Evolutionary conservation across 345 rosid genomes (phyloP).

Genomic region (Euphorbia tirucalli): DNA sequence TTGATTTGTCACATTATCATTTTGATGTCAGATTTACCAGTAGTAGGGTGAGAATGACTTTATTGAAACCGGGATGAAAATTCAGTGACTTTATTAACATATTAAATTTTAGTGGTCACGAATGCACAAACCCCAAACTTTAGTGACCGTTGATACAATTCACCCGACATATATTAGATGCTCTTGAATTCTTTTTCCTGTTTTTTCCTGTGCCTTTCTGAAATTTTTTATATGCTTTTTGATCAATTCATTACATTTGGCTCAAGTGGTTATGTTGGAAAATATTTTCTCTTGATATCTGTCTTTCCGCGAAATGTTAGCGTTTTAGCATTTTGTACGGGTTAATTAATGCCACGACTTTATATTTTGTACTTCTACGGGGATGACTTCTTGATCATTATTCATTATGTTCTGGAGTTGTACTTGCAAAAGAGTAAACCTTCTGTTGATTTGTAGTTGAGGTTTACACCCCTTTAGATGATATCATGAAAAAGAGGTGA

Average conservation of each 20-base stretch:
- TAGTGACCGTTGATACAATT: too few relatives aligned
- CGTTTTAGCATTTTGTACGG: neutral
- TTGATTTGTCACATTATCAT: too few relatives aligned
- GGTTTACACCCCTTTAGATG: neutral
- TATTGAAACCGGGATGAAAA: too few relatives aligned
- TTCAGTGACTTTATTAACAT: too few relatives aligned
- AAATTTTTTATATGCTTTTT: neutral
- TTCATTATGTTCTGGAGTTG: neutral
- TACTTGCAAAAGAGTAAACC: neutral
- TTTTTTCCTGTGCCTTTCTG: too few relatives aligned
- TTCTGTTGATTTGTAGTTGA: neutral
- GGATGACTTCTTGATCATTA: neutral
- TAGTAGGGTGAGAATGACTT: too few relatives aligned
- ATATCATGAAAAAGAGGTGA: neutral
- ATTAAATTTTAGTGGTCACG: too few relatives aligned
- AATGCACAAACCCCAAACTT: too few relatives aligned
- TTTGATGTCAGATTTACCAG: too few relatives aligned
- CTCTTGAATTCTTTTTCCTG: neutral
- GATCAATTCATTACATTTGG: neutral
- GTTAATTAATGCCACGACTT: neutral
- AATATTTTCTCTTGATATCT: neutral
- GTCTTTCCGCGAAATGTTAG: neutral
- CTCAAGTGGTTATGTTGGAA: neutral
- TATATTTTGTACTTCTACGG: constrained; percentile 1
- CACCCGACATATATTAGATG: too few relatives aligned